Conservation (phyloP, 2,329 filamentous ascomycete genomes). For the Dactylella cylindrospora region DNA sequence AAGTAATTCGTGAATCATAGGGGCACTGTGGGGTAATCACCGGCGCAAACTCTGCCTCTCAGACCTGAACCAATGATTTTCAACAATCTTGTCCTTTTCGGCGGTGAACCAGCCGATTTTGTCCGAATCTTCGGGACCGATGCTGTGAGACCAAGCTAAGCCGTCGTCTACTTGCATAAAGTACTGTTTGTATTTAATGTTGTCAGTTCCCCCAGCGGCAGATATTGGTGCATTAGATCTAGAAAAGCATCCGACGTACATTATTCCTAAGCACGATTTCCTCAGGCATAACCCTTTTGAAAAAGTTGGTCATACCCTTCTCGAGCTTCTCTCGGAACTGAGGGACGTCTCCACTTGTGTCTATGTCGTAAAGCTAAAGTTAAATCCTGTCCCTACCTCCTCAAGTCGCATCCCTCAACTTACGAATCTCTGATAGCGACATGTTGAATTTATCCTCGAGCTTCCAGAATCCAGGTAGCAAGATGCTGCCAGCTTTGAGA, state of each 20-base stretch:
- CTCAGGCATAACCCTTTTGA: constrained; percentile 69
- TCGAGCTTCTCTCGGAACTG: constrained; percentile 71
- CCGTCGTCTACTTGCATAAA: constrained; percentile 83
- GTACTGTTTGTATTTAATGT: constrained; percentile 74
- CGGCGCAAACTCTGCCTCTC: constrained; percentile 71
- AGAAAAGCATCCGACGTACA: no score
- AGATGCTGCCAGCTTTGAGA: constrained; percentile 72
- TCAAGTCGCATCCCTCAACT: not conserved
- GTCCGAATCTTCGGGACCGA: constrained; percentile 69
- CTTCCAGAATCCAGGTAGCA: constrained; percentile 81
- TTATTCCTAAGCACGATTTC: constrained; percentile 59
- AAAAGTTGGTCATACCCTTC: constrained; percentile 79
- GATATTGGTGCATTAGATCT: not conserved
- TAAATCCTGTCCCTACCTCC: not conserved
- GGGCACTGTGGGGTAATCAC: constrained; percentile 53
- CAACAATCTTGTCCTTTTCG: constrained; percentile 70
- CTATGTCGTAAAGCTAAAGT: not conserved
- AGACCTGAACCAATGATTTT: constrained; percentile 74
- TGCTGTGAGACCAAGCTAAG: constrained; percentile 73
- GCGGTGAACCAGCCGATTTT: constrained; percentile 73
- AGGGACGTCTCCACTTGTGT: constrained; percentile 71
- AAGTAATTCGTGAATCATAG: not conserved
- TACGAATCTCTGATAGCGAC: constrained; percentile 74
- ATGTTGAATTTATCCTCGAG: constrained; percentile 79
- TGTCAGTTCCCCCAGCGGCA: no score